Evolutionary conservation across 2,329 filamentous ascomycete species (phyloP), one percentile per base, ranked within the genome.

Genomic region (Nannizzia gypsea): DNA sequence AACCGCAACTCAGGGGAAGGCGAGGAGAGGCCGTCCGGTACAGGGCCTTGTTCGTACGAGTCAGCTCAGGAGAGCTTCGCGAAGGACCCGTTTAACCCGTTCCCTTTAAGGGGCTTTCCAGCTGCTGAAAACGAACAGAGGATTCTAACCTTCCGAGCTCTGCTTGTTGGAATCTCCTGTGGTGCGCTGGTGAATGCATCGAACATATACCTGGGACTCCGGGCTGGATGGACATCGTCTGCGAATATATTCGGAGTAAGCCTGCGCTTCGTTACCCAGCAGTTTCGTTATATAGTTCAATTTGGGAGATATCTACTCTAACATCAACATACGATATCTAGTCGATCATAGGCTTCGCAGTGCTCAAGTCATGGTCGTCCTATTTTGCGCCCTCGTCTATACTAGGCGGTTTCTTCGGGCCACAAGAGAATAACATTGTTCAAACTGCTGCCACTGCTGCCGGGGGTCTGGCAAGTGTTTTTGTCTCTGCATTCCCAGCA

Each of bases 141-240:
- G 13, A 59, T 61, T 13, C 50, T 85, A 52, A 84, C 81, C 6
- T 66, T 80, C 36, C 78, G 82, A 50, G 81, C 82, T 15, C 70
- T 85, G 24, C 60, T 83, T 42, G 72, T 81, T 36, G 82, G 83
- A 52, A 76, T 80, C 59, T 66, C 80, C 46, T 77, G 83, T 31
- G 83, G 83, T 54, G 81, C 78, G 15, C 74, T 85, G 6, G 81
- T 84, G 64, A 83, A 83, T 65, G 81, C 81, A 8, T 83, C 81
- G 61, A 85, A 85, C 67, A 74, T 85, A 46, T 85, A 85, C 64
- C 76, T 85, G 77, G 76, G 77, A 60, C 72, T 81, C 61, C 80
- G 80, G 67, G 80, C 78, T 20, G 78, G 79, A 15, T 62, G 61
- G 61, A 62, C 61, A 9, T 50, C 56, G 17, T 60, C 58, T 15